Evolutionary conservation across 352 stramenopile genomes (phyloP), one percentile per base, ranked within the genome.

Genomic region (Globisporangium nagaii): DNA sequence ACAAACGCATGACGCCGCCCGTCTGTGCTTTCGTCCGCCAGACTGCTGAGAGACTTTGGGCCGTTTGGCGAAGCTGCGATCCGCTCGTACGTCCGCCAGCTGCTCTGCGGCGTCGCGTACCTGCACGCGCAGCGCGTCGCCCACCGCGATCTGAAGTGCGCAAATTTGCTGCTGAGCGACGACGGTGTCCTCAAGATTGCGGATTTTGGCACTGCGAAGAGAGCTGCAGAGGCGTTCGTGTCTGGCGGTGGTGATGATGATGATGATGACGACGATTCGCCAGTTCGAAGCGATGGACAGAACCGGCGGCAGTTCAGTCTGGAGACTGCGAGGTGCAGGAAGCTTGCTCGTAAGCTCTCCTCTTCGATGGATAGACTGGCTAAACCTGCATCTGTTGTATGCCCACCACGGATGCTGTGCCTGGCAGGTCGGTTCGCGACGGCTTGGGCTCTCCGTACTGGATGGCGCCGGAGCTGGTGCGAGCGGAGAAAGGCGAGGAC

Each of bases 401-500:
- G 22, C 20, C 6, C 12, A 32, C 4, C 22, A 46, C 12, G n/a
- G n/a, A n/a, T n/a, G n/a, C n/a, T n/a, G n/a, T n/a, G n/a, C n/a
- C n/a, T n/a, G n/a, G 19, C 35, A 89, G 76, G 42, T 90, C 80
- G 0, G 77, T 87, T 20, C 70, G 76, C 22, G 75, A 91, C 51
- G 79, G 81, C 12, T 56, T 89, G n/a, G 86, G 96, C 0, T 97
- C 86, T 15, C 90, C 93, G n/a, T 97, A 95, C 57, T 98, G 90
- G 90, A 97, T 98, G 92, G 90, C 94, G 7, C 94, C 95, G 0
- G 95, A 98, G 75, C 78, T 98, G n/a, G 87, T 97, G 20, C 88
- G 84, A 15, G 84, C 88, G 17, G 73, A 90, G 46, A 73, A 85
- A 56, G 71, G 84, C 3, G 58, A 48, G 0, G 70, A 92, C 36